Evolutionary conservation across 306 rosid genomes (phyloP).

Genomic region (Acacia crassicarpa): DNA sequence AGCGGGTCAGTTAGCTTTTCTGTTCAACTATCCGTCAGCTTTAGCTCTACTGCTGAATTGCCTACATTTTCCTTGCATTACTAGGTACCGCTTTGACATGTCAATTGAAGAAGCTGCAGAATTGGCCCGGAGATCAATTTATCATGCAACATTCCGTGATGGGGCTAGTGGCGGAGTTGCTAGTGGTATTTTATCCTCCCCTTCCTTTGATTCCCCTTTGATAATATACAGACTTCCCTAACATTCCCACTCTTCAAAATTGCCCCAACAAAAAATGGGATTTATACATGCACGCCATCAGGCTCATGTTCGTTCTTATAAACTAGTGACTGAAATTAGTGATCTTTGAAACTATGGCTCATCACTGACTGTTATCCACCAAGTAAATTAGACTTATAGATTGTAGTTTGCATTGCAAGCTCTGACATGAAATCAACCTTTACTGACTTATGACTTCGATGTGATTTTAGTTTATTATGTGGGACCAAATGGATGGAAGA

Average conservation of each 20-base stretch:
- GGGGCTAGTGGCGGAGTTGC: constrained; percentile 99
- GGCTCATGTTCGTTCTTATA: neutral
- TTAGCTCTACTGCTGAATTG: neutral
- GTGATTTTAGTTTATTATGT: constrained; percentile 52
- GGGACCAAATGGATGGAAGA: constrained; percentile 70
- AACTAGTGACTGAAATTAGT: constrained; percentile 10
- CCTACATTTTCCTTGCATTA: constrained; percentile 23
- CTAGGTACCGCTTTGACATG: constrained; percentile 75
- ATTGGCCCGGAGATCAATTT: constrained; percentile 81
- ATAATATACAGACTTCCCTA: neutral
- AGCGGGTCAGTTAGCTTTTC: constrained; percentile 56
- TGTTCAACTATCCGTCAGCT: neutral
- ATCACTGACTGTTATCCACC: neutral
- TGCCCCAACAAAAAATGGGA: neutral
- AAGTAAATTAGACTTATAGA: neutral
- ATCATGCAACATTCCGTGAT: constrained; percentile 95
- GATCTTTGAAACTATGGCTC: constrained; percentile 11
- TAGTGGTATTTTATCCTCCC: constrained; percentile 53
- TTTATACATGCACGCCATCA: neutral
- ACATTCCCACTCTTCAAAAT: neutral
- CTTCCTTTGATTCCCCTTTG: constrained; percentile 5
- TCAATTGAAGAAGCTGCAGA: constrained; percentile 85
- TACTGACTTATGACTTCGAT: neutral
- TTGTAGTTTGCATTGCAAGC: neutral
- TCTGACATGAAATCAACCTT: neutral